Conservation (phyloP, 495 filamentous ascomycete species). For the Aspergillus funiculosus region DNA sequence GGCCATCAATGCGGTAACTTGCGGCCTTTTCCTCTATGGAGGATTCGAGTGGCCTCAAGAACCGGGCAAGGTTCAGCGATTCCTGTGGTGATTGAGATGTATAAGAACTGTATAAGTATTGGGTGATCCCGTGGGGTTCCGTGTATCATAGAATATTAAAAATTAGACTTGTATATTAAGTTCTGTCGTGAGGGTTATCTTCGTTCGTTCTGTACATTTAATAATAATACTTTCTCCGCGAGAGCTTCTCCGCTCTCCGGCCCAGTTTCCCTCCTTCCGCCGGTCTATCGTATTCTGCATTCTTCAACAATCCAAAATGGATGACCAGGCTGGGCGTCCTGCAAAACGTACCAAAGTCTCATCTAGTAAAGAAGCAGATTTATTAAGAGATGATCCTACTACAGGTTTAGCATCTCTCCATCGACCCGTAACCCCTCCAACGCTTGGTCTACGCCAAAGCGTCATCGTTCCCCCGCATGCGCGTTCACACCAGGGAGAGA, state of each 20-base stretch:
- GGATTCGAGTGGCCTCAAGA: slow-evolving; percentile 81
- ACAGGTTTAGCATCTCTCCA: slow-evolving; percentile 28
- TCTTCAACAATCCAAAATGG: slow-evolving; percentile 13
- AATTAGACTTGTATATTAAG: no score
- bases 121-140: no score
- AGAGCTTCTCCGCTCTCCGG: neutral
- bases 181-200: no score
- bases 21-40: slow-evolving; percentile 73
- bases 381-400: neutral
- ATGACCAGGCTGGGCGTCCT: slow-evolving; percentile 10
- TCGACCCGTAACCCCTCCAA: slow-evolving; percentile 33
- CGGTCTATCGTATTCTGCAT: neutral
- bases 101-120: slow-evolving; percentile 9
- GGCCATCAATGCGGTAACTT: slow-evolving; percentile 62
- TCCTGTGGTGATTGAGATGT: slow-evolving; percentile 69
- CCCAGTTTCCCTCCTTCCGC: slow-evolving; percentile 1
- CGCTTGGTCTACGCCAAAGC: neutral
- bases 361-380: neutral
- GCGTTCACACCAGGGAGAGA: slow-evolving; percentile 2
- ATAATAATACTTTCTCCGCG: no score
- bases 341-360: slow-evolving; percentile 17
- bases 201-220: no score
- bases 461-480: slow-evolving; percentile 7
- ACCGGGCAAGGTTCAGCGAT: slow-evolving; percentile 73
- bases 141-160: no score